Conservation (phyloP, 352 stramenopile species). For the Aphanomyces stellatus region DNA sequence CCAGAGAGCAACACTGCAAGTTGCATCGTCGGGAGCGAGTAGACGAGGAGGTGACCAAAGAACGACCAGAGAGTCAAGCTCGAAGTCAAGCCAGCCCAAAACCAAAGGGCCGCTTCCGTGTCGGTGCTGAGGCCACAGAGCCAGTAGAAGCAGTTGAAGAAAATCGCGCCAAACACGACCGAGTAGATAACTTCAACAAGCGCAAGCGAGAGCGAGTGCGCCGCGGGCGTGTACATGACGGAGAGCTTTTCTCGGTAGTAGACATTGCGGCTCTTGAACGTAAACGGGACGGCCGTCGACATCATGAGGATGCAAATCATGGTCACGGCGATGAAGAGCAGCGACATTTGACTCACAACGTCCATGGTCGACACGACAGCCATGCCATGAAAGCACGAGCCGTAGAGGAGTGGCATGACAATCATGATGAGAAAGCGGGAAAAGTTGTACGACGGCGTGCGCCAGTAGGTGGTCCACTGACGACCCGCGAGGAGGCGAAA, state of each 20-base stretch:
- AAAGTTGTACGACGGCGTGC: conserved; percentile 27
- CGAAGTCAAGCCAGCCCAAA: conserved; percentile 33
- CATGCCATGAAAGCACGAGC: conserved; percentile 32
- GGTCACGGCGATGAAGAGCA: conserved; percentile 73
- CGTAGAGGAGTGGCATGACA: conserved; percentile 36
- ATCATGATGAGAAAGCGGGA: conserved; percentile 34
- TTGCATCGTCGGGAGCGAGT: conserved; percentile 37
- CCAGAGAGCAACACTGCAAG: conserved; percentile 31
- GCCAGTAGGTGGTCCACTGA: conserved; percentile 23
- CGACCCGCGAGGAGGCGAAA: conserved; percentile 13
- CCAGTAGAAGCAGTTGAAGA: conserved; percentile 59
- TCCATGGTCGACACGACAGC: conserved; percentile 34
- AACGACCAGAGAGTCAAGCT: conserved; percentile 39
- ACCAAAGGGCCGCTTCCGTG: conserved; percentile 28
- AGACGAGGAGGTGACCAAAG: conserved; percentile 60
- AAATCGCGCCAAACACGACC: conserved; percentile 39
- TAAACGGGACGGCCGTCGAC: conserved; percentile 54
- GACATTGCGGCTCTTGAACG: conserved; percentile 57
- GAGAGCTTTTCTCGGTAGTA: conserved; percentile 64
- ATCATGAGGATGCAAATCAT: conserved; percentile 68
- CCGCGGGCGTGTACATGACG: conserved; percentile 42
- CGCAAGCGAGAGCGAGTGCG: conserved; percentile 47
- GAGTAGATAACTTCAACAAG: conserved; percentile 79
- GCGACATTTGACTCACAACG: conserved; percentile 38
- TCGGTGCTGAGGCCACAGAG: conserved; percentile 56